Percentiles rank a stretch among this genome's conserved stretches.
phyloP scores from a whole-genome alignment of 164 flowering plant species.

The Chloranthus sessilifolius region DNA sequence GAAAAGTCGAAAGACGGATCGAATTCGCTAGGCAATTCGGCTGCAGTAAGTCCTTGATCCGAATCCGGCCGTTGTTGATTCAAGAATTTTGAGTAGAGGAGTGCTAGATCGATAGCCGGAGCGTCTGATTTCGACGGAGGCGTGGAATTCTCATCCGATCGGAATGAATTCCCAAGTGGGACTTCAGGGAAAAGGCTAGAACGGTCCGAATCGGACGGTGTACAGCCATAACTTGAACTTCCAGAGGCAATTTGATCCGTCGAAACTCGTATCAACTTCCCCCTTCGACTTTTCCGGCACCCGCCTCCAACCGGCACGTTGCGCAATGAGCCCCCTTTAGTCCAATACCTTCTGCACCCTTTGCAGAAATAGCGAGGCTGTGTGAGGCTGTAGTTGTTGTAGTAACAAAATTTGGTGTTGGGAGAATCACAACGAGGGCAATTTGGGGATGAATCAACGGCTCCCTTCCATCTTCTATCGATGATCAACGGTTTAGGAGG shows the following conservation, averaged over 20 bases:
- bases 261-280: conserved; percentile 12
- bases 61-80: conserved; percentile 17
- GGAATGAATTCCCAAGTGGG: neutral
- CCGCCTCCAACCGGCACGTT: conserved; percentile 82
- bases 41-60: conserved; percentile 5
- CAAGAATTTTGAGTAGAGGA: conserved; percentile 55
- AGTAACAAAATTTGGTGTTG: conserved; percentile 32
- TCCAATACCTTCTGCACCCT: conserved; percentile 69
- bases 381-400: conserved; percentile 78
- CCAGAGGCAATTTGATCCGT: neutral
- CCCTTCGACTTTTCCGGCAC: conserved; percentile 53
- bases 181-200: neutral
- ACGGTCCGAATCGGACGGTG: neutral
- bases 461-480: conserved; percentile 22
- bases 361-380: conserved; percentile 83
- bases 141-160: neutral
- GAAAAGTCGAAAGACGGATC: conserved; percentile 4
- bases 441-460: conserved; percentile 21
- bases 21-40: conserved; percentile 3
- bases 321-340: conserved; percentile 70
- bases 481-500: conserved; percentile 14
- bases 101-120: conserved; percentile 44
- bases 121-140: neutral
- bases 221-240: neutral
- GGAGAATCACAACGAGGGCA: conserved; percentile 28